Conservation (phyloP, 1,139 yeast species). For the Suhomyces guaymorum region DNA sequence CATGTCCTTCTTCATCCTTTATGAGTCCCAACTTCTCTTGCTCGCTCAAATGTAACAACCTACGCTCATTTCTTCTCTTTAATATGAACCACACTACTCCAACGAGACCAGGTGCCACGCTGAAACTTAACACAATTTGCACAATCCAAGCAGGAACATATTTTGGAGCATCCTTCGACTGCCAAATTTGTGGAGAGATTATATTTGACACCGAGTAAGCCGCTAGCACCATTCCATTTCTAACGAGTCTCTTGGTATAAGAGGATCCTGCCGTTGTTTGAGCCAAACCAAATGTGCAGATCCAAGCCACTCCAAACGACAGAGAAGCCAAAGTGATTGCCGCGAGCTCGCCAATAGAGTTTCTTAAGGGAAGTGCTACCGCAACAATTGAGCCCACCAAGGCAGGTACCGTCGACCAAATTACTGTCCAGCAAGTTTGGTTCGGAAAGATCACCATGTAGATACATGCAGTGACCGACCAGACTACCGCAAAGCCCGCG, state of each 20-base stretch:
- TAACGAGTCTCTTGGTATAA: conserved; percentile 26
- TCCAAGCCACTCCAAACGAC: conserved; percentile 25
- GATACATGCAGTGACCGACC: conserved; percentile 32
- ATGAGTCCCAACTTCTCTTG: conserved; percentile 23
- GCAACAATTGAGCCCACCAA: conserved; percentile 48
- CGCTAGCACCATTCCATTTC: conserved; percentile 26
- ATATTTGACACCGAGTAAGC: conserved; percentile 28
- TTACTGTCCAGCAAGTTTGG: conserved; percentile 19
- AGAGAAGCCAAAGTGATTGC: conserved; percentile 22
- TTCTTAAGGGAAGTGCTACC: conserved; percentile 40
- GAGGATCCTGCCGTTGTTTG: conserved; percentile 28
- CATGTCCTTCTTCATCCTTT: conserved; percentile 30
- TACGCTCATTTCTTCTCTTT: conserved; percentile 35
- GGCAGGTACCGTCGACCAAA: conserved; percentile 36
- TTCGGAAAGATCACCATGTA: conserved; percentile 23
- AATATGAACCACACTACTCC: conserved; percentile 41
- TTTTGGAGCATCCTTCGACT: conserved; percentile 23
- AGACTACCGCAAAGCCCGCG: conserved; percentile 43
- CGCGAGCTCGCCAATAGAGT: conserved; percentile 45
- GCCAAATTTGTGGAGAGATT: conserved; percentile 30
- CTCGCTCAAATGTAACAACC: conserved; percentile 20
- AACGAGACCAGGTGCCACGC: conserved; percentile 39
- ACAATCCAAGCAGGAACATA: conserved; percentile 50
- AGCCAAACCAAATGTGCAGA: conserved; percentile 25
- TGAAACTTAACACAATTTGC: conserved; percentile 51